Evolutionary conservation across 176 grass and related monocot genomes (phyloP), one percentile per base, ranked within the genome.

Genomic region (Ananas comosus): DNA sequence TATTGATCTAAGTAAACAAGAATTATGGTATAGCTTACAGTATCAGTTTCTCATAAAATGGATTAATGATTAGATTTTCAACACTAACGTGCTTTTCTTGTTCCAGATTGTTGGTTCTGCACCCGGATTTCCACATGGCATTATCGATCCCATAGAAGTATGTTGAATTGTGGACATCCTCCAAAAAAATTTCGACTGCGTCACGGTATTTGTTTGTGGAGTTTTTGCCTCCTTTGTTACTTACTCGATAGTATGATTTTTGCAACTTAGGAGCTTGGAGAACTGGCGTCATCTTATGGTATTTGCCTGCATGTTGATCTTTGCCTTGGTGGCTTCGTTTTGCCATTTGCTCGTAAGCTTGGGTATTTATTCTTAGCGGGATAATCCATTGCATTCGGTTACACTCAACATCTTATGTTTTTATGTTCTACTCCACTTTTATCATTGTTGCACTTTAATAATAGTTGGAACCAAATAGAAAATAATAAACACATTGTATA

Each of bases 281-380:
- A 80, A 49, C 77, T 99, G 81, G 89, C 94, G 88, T 86, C 83
- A n/a, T 77, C 66, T 56, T 90, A 93, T 86, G 89, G 71, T 51
- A 79, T 99, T 88, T 99, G 94, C 63, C 85, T 99, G 48, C 94
- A 99, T 75, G 80, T 99, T 81, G 94, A 99, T 81, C 83, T 99
- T 77, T 99, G 94, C 66, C 89, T 99, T 51, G 94, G 94, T 80
- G 94, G 94, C 49, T 99, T 99, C 2, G 89, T 99, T 52, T 78
- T 99, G 74, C 94, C 94, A 80, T 99, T 99, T 66, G 87, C 94
- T 48, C 80, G 75, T 56, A 99, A 93, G 59, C 94, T 99, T 67
- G 94, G 94, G 94, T 99, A 99, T 51, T 11, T 71, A 16, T 47
- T 91, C 27, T 47, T 28, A 19, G 6, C 16, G 10, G 17, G 16